Evolutionary conservation across 2,329 filamentous ascomycete species (phyloP).

Genomic region (Xylaria digitata): DNA sequence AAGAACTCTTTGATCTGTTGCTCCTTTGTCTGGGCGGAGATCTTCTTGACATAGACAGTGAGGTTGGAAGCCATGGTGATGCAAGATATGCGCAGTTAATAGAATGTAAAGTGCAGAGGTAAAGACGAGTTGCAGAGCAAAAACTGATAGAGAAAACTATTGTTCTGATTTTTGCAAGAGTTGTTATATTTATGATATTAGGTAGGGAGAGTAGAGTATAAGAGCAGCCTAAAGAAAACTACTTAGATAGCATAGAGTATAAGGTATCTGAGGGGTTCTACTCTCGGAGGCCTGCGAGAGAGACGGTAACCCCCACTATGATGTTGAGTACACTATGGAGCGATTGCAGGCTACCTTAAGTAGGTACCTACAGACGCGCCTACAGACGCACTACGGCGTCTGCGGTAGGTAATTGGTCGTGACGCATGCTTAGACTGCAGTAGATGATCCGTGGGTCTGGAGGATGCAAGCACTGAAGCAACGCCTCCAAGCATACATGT

Average conservation of each 20-base stretch:
- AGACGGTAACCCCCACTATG: not conserved
- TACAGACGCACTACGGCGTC: too few species aligned
- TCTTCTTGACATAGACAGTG: conserved; percentile 90
- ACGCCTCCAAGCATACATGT: too few species aligned
- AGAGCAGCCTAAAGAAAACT: not conserved
- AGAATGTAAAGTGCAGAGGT: not conserved
- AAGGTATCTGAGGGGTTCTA: not conserved
- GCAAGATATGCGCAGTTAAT: not conserved
- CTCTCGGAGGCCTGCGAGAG: conserved; percentile 16
- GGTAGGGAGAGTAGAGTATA: not conserved
- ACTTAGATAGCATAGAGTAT: too few species aligned
- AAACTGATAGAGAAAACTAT: not conserved
- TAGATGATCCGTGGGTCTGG: too few species aligned
- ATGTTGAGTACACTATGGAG: too few species aligned
- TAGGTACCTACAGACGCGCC: too few species aligned
- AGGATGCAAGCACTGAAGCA: too few species aligned
- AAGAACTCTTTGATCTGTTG: conserved; percentile 97
- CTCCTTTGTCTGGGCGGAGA: conserved; percentile 83
- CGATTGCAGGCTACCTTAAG: too few species aligned
- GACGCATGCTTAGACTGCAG: too few species aligned
- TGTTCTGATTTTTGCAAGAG: not conserved
- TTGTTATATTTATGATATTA: not conserved
- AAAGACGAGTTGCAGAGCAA: not conserved
- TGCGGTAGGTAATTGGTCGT: too few species aligned
- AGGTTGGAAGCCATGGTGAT: conserved; percentile 65